These are phyloP conservation scores for Penicillium turbatum DNA, from an alignment of 495 filamentous ascomycete genomes.

Conservation along the genomic window DNA sequence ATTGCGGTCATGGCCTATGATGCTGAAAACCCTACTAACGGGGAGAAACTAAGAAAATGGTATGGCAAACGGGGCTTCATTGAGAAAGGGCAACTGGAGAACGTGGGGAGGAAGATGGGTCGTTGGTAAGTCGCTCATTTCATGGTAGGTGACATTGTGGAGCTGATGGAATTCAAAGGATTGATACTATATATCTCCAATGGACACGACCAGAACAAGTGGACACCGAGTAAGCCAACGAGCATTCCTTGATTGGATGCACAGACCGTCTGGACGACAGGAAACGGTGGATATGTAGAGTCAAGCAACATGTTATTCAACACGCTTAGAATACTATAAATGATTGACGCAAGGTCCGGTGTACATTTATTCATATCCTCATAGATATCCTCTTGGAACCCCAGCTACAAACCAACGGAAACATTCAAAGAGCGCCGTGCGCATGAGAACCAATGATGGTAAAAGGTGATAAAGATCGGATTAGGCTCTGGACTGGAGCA, in stretches of 20 bases:
- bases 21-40: slow-evolving; percentile 18
- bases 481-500: no score
- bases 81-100: slow-evolving; percentile 22
- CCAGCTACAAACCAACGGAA: no score
- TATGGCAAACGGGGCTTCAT: slow-evolving; percentile 25
- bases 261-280: no score
- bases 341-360: no score
- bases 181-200: slow-evolving; percentile 23
- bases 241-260: background rate
- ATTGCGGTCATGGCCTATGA: slow-evolving; percentile 29
- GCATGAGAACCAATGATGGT: no score
- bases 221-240: background rate
- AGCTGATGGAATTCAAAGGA: slow-evolving; percentile 6
- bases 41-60: slow-evolving; percentile 23
- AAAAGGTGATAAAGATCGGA: no score
- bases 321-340: background rate
- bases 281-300: background rate
- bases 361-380: no score
- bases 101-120: slow-evolving; percentile 22
- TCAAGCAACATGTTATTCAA: background rate
- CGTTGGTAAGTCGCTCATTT: slow-evolving; percentile 10
- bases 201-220: slow-evolving; percentile 2
- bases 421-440: no score
- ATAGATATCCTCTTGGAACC: no score
- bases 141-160: background rate